Conservation (phyloP, 495 filamentous ascomycete genomes). For the Trichocladium antarcticum region DNA sequence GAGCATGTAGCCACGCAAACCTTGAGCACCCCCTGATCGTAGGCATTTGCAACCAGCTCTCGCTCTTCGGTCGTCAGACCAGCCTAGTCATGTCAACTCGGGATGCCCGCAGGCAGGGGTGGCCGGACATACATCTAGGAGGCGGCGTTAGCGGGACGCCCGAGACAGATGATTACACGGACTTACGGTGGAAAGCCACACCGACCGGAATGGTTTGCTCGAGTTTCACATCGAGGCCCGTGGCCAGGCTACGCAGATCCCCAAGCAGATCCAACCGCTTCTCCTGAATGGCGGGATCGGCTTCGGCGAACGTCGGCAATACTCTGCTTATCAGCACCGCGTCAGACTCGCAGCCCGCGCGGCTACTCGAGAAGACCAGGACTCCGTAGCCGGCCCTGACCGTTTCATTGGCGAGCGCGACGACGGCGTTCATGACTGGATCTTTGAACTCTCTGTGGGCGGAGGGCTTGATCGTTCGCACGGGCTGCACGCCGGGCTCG, state of each 20-base stretch:
- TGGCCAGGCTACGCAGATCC: constrained; percentile 54
- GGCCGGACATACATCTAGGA: constrained; percentile 8
- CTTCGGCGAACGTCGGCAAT: constrained; percentile 38
- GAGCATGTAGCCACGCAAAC: constrained; percentile 74
- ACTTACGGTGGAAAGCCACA: constrained; percentile 63
- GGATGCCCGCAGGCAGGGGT: not conserved
- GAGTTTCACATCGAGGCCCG: constrained; percentile 57
- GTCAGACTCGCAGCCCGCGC: constrained; percentile 52
- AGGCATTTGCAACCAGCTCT: constrained; percentile 61
- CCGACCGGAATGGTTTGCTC: constrained; percentile 54
- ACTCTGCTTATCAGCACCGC: constrained; percentile 53
- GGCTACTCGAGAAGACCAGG: constrained; percentile 65
- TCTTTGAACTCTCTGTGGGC: constrained; percentile 50
- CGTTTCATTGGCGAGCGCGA: constrained; percentile 58
- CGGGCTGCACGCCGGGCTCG: constrained; percentile 19
- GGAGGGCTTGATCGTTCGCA: constrained; percentile 45
- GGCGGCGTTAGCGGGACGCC: no score
- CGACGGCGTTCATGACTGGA: constrained; percentile 55
- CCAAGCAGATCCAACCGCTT: constrained; percentile 55
- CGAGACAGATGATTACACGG: no score
- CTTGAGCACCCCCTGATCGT: constrained; percentile 57
- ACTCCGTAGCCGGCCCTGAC: constrained; percentile 57
- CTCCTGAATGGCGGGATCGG: constrained; percentile 41
- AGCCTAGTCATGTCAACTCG: constrained; percentile 37
- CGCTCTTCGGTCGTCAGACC: constrained; percentile 73